Evolutionary conservation across 116 monocot genomes (phyloP), one percentile per base, ranked within the genome.

Genomic region (Dioscorea cayenensis): DNA sequence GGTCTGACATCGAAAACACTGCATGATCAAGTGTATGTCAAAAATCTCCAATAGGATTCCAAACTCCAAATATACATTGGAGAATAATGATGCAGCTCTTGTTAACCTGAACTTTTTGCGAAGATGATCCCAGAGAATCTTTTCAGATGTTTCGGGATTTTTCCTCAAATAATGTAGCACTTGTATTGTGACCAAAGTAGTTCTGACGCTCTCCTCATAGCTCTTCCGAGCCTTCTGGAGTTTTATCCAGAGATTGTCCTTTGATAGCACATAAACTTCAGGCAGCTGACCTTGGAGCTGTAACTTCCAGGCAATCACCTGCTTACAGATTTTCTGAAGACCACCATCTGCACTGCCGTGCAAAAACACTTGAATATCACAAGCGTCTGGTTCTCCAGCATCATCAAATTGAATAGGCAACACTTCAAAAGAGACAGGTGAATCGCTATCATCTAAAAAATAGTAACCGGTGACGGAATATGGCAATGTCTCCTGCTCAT

Each of bases 41-140:
- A 49, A 6, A 36, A 43, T 19, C 20, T 62, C 20, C 21, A 5
- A 51, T 68, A 52, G 29, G 14, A 63, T 12, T 13, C 43, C 65
- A 23, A 37, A 12, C 14, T 35, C n/a, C 20, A 75, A 29, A 66
- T 0, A 7, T 1, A 32, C 20, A 63, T 64, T 62, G 68, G 68
- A 12, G 18, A 71, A 3, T 20, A 70, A 77, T 66, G 17, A 69
- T 49, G 43, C 7, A 36, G 19, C 11, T n/a, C 55, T 28, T 8
- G 48, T 23, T 70, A 37, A 94, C 99, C 85, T 83, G 63, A 85
- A 87, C 68, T 50, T 64, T 68, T 78, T 83, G 23, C 72, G 66
- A 28, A 93, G 69, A 77, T 86, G 74, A 70, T 82, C 87, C 97
- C 93, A 94, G 37, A 94, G 77, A 66, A 78, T 85, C 81, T 85